These are phyloP conservation scores for Macrocystidia cucumis DNA, from an alignment of 1,284 basidiomycete genomes.

Conservation along the genomic window DNA sequence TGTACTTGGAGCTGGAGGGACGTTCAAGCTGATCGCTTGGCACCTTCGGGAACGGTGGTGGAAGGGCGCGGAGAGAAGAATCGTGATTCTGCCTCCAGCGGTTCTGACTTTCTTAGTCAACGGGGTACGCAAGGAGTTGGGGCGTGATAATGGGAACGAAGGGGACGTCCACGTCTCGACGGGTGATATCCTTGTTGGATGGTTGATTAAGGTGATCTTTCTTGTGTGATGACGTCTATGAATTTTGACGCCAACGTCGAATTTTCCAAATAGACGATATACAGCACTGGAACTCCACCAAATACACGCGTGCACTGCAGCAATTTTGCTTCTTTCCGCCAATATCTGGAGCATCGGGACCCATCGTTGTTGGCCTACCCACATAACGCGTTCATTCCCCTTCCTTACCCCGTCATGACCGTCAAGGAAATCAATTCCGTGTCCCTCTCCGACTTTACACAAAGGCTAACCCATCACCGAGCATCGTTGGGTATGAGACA, in stretches of 20 bases:
- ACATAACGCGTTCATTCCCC: constrained; percentile 29
- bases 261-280: constrained; percentile 17
- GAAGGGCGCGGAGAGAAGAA: constrained; percentile 20
- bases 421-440: constrained; percentile 20
- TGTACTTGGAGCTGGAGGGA: constrained; percentile 16
- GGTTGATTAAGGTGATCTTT: constrained; percentile 25
- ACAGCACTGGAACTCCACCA: constrained; percentile 18
- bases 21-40: constrained; percentile 19
- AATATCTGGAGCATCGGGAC: constrained; percentile 14
- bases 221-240: constrained; percentile 1
- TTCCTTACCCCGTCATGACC: constrained; percentile 27
- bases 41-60: constrained; percentile 23
- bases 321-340: constrained; percentile 27
- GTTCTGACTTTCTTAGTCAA: constrained; percentile 18
- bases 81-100: constrained; percentile 21
- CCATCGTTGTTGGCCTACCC: constrained; percentile 19
- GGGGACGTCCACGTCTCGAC: constrained; percentile 17
- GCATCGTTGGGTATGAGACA: constrained; percentile 18
- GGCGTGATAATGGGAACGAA: constrained; percentile 10
- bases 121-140: constrained; percentile 16
- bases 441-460: constrained; percentile 19
- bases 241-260: neutral
- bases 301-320: constrained; percentile 21
- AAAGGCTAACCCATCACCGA: constrained; percentile 17
- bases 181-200: constrained; percentile 28